Evolutionary conservation across 2,329 filamentous ascomycete species (phyloP).

Genomic region (Cordyceps fumosorosea): DNA sequence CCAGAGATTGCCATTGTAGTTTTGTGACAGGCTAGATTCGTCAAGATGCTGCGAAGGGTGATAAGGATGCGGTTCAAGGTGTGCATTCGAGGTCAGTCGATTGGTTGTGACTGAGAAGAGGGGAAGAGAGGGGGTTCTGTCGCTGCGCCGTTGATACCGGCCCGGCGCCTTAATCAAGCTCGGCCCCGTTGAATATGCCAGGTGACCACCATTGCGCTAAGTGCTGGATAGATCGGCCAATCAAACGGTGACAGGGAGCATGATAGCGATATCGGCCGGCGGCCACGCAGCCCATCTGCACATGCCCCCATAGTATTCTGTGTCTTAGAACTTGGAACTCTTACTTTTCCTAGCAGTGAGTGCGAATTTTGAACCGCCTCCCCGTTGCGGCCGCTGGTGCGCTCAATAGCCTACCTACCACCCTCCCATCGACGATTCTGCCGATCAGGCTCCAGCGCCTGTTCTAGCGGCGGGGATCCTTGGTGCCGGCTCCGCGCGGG

Average conservation of each 20-base stretch:
- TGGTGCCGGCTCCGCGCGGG: not conserved
- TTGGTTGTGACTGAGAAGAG: not conserved
- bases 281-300: too few relatives aligned
- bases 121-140: constrained; percentile 8
- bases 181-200: constrained; percentile 1
- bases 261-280: not conserved
- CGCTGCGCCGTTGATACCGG: not conserved
- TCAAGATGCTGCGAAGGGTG: not conserved
- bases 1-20: constrained; percentile 8
- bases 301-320: not conserved
- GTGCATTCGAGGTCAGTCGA: not conserved
- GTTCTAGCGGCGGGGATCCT: not conserved
- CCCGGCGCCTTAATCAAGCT: not conserved
- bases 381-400: not conserved
- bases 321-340: not conserved
- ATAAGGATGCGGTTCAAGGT: not conserved
- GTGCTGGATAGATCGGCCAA: constrained; percentile 5
- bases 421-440: not conserved
- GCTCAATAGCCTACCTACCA: not conserved
- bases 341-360: not conserved
- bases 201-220: constrained; percentile 5
- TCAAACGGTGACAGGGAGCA: not conserved
- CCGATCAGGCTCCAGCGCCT: constrained; percentile 1
- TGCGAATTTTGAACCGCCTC: not conserved
- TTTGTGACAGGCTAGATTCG: not conserved